phyloP scores from a whole-genome alignment of 139 green algal species.

The Chlamydomonas eustigma region DNA sequence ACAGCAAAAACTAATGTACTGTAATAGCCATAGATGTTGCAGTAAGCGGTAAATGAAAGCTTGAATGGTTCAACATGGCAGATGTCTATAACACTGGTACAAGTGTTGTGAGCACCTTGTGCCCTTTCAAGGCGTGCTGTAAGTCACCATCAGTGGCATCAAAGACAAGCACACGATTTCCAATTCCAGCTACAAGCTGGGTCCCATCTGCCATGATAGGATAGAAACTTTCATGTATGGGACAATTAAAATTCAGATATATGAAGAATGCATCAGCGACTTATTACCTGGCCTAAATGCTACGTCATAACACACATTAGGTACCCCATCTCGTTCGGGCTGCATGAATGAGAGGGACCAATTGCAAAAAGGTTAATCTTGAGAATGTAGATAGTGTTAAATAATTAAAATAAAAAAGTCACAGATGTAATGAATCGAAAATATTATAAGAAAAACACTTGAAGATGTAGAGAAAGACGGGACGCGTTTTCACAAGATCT shows the following conservation, averaged over 20 bases:
- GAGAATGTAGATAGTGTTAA: neutral
- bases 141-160: slow-evolving; percentile 69
- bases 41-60: no score
- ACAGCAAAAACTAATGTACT: neutral
- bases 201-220: slow-evolving; percentile 55
- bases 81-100: no score
- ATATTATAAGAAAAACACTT: neutral
- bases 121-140: slow-evolving; percentile 69
- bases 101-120: slow-evolving; percentile 51
- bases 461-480: neutral
- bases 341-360: slow-evolving; percentile 19
- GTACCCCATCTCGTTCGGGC: slow-evolving; percentile 73
- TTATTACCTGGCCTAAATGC: slow-evolving; percentile 62
- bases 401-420: neutral
- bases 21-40: neutral
- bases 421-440: neutral
- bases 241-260: neutral
- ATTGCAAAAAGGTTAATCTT: neutral
- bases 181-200: slow-evolving; percentile 68
- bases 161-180: slow-evolving; percentile 71
- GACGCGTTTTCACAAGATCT: neutral
- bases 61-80: no score
- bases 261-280: neutral
- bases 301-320: slow-evolving; percentile 72
- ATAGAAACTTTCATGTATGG: neutral